Conservation (phyloP, 1,284 basidiomycete species). For the Ceratorhiza oryzae-sativae region DNA sequence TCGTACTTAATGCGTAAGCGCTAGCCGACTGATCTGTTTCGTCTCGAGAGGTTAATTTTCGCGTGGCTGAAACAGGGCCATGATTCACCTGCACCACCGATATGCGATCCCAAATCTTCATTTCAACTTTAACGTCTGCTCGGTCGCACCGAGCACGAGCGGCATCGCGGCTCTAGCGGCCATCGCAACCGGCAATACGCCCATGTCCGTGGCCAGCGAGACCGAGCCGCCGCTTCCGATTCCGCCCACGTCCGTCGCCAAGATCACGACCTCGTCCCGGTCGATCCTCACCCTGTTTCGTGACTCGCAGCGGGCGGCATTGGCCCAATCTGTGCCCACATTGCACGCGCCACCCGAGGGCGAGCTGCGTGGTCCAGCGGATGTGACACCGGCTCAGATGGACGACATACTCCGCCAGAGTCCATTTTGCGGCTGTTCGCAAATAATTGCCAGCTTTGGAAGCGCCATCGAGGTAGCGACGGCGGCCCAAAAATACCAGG, state of each 20-base stretch:
- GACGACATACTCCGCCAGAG: slow-evolving; percentile 40
- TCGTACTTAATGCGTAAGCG: slow-evolving; percentile 40
- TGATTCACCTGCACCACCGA: slow-evolving; percentile 40
- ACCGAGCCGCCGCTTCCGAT: slow-evolving; percentile 21
- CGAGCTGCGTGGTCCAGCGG: slow-evolving; percentile 5
- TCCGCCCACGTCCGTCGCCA: slow-evolving; percentile 5
- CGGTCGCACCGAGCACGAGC: slow-evolving; percentile 23
- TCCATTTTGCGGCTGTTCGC: slow-evolving; percentile 41
- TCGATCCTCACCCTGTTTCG: slow-evolving; percentile 37
- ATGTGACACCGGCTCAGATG: slow-evolving; percentile 34
- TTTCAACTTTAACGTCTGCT: slow-evolving; percentile 39
- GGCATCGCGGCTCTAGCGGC: slow-evolving; percentile 24
- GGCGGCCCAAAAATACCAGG: slow-evolving; percentile 35
- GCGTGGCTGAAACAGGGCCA: slow-evolving; percentile 28
- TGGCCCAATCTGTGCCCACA: slow-evolving; percentile 20
- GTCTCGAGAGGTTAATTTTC: not conserved
- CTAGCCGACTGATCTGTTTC: not conserved
- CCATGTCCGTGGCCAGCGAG: slow-evolving; percentile 1
- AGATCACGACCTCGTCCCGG: slow-evolving; percentile 37
- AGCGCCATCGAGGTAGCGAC: slow-evolving; percentile 41
- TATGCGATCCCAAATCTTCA: slow-evolving; percentile 41
- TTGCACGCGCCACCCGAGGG: not conserved
- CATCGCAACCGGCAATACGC: slow-evolving; percentile 11
- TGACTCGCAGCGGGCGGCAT: slow-evolving; percentile 29
- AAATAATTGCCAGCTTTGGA: slow-evolving; percentile 40